Evolutionary conservation across 2,329 filamentous ascomycete species (phyloP).

Genomic region (Hymenoscyphus infarciens): DNA sequence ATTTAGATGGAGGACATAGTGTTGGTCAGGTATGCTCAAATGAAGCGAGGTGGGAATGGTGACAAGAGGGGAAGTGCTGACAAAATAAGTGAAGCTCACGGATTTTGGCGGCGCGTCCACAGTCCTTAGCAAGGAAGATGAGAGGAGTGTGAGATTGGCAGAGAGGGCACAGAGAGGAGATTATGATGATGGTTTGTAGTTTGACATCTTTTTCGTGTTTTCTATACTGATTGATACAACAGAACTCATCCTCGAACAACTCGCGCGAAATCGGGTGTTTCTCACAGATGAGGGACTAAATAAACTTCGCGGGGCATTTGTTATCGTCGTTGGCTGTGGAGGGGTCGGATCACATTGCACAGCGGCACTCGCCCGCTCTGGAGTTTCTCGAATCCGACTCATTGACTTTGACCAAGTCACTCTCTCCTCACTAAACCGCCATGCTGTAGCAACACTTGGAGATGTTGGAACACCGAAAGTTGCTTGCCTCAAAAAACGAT

Average conservation of each 20-base stretch:
- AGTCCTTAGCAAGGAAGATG: slow-evolving; percentile 55
- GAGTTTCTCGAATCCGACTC: slow-evolving; percentile 80
- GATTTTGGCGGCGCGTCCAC: slow-evolving; percentile 43
- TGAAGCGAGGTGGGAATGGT: not conserved
- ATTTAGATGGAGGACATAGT: slow-evolving; percentile 31
- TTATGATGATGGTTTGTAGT: slow-evolving; percentile 50
- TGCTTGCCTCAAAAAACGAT: slow-evolving; percentile 70
- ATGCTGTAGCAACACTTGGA: slow-evolving; percentile 88
- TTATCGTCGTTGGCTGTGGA: slow-evolving; percentile 88
- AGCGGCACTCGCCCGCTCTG: slow-evolving; percentile 81
- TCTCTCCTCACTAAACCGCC: slow-evolving; percentile 88
- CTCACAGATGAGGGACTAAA: slow-evolving; percentile 76
- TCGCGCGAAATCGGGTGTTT: slow-evolving; percentile 90
- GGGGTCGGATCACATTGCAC: slow-evolving; percentile 92
- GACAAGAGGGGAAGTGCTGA: slow-evolving; percentile 33
- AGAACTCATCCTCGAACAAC: slow-evolving; percentile 90
- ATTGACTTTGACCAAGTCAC: slow-evolving; percentile 98
- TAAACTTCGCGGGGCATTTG: slow-evolving; percentile 75
- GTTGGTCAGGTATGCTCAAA: slow-evolving; percentile 38
- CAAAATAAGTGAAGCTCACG: slow-evolving; percentile 43
- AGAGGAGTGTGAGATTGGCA: slow-evolving; percentile 55
- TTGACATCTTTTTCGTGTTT: not conserved
- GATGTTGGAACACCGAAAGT: slow-evolving; percentile 95
- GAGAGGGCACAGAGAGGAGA: slow-evolving; percentile 58
- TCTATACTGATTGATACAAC: slow-evolving; percentile 11